These are phyloP conservation scores for Chionographis japonica DNA, from an alignment of 106 monocot genomes.

Conservation along the genomic window DNA sequence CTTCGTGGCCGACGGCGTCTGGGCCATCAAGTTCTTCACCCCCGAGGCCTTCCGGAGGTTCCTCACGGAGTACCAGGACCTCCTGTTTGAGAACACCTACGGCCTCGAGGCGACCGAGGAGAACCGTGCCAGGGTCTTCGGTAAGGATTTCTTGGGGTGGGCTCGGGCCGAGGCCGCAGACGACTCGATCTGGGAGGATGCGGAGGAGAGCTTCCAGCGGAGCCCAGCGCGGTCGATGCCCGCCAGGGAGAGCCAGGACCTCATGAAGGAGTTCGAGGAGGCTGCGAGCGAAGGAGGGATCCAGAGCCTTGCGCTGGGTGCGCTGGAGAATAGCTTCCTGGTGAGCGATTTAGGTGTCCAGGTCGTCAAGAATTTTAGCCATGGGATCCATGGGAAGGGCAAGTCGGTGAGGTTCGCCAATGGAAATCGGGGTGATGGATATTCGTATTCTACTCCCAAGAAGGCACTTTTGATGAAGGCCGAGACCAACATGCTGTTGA, in stretches of 20 bases:
- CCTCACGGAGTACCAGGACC: constrained; percentile 33
- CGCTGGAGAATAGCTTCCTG: constrained; percentile 87
- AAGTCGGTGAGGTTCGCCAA: constrained; percentile 35
- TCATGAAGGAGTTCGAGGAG: constrained; percentile 78
- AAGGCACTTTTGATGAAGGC: constrained; percentile 79
- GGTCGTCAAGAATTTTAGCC: constrained; percentile 78
- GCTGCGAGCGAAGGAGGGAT: constrained; percentile 39
- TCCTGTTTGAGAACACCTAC: constrained; percentile 67
- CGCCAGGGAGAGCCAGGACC: constrained; percentile 14
- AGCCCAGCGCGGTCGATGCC: constrained; percentile 15
- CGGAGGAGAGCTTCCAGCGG: constrained; percentile 59
- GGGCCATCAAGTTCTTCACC: constrained; percentile 61
- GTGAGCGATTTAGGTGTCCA: constrained; percentile 74
- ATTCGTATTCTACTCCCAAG: constrained; percentile 39
- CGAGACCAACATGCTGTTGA: constrained; percentile 87
- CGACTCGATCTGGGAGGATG: constrained; percentile 71
- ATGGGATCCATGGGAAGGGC: constrained; percentile 91
- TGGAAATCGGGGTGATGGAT: constrained; percentile 1
- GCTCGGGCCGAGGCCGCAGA: constrained; percentile 49
- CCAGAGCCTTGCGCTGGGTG: constrained; percentile 81
- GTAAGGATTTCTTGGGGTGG: constrained; percentile 76
- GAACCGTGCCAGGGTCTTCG: constrained; percentile 47
- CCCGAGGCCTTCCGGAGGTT: constrained; percentile 30
- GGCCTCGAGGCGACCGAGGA: constrained; percentile 53
- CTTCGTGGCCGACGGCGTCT: constrained; percentile 69